Conservation (phyloP, 2,329 filamentous ascomycete genomes). For the Calonectria fujianensis region DNA sequence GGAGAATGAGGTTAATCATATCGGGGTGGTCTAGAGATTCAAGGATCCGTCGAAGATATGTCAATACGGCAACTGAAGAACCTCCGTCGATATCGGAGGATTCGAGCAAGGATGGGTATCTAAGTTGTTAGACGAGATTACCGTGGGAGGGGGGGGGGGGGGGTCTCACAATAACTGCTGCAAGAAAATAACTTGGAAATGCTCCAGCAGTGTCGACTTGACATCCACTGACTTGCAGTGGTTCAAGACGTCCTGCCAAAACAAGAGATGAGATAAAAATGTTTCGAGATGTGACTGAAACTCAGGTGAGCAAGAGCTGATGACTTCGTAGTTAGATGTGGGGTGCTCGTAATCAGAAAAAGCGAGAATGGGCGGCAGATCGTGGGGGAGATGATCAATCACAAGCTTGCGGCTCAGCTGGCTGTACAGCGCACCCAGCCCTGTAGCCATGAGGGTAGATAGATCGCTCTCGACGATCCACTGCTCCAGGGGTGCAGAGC, state of each 20-base stretch:
- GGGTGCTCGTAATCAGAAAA: constrained; percentile 92
- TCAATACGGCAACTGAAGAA: constrained; percentile 95
- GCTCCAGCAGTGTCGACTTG: constrained; percentile 93
- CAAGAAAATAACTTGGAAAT: constrained; percentile 97
- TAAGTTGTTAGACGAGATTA: constrained; percentile 59
- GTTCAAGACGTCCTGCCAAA: constrained; percentile 98
- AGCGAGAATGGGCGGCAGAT: constrained; percentile 87
- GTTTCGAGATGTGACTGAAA: constrained; percentile 93
- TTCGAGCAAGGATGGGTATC: constrained; percentile 95
- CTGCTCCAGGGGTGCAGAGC: constrained; percentile 87
- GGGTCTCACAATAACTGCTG: constrained; percentile 91
- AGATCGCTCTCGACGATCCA: constrained; percentile 99
- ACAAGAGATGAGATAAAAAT: constrained; percentile 94
- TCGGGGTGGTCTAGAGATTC: constrained; percentile 95
- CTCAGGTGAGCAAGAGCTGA: constrained; percentile 83
- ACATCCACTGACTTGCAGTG: constrained; percentile 95
- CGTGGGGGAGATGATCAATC: constrained; percentile 83
- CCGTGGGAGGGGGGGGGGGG: not conserved
- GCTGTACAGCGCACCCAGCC: constrained; percentile 85
- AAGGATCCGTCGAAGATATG: constrained; percentile 92
- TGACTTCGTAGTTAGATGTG: constrained; percentile 80
- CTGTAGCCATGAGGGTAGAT: constrained; percentile 97
- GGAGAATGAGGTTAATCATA: constrained; percentile 93
- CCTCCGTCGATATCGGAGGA: constrained; percentile 98
- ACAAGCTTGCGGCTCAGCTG: constrained; percentile 85